These are phyloP conservation scores for Fusarium duplospermum DNA, from an alignment of 2,329 filamentous ascomycete genomes.

Conservation along the genomic window DNA sequence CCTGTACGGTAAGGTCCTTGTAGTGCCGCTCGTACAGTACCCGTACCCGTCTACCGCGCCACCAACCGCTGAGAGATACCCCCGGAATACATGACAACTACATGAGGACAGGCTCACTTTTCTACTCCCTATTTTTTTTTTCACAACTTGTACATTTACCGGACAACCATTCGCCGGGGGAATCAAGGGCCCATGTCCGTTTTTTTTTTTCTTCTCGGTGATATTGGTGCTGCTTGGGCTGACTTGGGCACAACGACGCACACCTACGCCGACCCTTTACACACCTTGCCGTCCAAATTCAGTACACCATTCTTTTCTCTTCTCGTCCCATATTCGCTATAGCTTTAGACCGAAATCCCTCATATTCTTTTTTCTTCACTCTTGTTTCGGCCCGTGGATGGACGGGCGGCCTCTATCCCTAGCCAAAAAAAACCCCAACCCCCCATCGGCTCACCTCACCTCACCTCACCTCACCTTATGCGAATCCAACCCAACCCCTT, in stretches of 20 bases:
- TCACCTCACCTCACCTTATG: slow-evolving; percentile 12
- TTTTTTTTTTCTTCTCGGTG: slow-evolving; percentile 11
- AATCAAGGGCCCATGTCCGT: slow-evolving; percentile 6
- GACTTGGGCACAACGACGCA: slow-evolving; percentile 8
- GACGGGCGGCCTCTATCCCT: slow-evolving; percentile 25
- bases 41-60: neutral
- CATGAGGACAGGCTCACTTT: neutral
- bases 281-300: slow-evolving; percentile 10
- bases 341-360: slow-evolving; percentile 31
- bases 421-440: neutral
- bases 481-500: slow-evolving; percentile 10
- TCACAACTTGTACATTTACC: neutral
- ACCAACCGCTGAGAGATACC: slow-evolving; percentile 3
- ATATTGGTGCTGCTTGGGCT: slow-evolving; percentile 16
- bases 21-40: slow-evolving; percentile 25
- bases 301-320: neutral
- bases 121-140: neutral
- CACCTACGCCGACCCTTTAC: slow-evolving; percentile 14
- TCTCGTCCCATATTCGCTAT: slow-evolving; percentile 5
- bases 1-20: neutral
- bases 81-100: slow-evolving; percentile 27
- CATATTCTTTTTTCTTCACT: neutral
- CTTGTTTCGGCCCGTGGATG: neutral
- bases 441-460: slow-evolving; percentile 26
- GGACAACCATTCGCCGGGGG: slow-evolving; percentile 2